A percentile compares a stretch with the other conserved stretches of the same genome.
These are phyloP conservation scores for Aureobasidium sp. DNA, from an alignment of 2,329 filamentous ascomycete species.

Conservation along the genomic window DNA sequence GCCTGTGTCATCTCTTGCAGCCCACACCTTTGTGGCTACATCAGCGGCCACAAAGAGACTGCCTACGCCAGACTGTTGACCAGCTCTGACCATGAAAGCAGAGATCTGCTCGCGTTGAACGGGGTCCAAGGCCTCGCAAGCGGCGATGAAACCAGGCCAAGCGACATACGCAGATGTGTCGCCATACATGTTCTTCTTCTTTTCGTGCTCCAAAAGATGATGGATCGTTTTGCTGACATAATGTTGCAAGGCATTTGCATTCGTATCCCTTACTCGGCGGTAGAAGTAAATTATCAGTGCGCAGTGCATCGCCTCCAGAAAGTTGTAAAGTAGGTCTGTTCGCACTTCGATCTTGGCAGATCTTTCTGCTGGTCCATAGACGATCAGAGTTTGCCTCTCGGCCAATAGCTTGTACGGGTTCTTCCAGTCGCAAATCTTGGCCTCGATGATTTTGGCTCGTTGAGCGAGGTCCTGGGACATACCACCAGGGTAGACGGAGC, in stretches of 20 bases:
- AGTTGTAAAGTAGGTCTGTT: constrained; percentile 24
- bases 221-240: constrained; percentile 29
- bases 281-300: constrained; percentile 37
- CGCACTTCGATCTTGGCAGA: constrained; percentile 21
- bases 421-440: constrained; percentile 10
- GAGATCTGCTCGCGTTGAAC: not conserved
- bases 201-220: constrained; percentile 24
- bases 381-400: constrained; percentile 1
- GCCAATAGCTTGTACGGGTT: constrained; percentile 1
- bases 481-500: not conserved
- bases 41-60: not conserved
- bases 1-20: not conserved
- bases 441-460: not conserved
- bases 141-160: constrained; percentile 34
- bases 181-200: constrained; percentile 16
- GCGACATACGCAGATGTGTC: constrained; percentile 22
- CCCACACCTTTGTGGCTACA: constrained; percentile 3
- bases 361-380: constrained; percentile 16
- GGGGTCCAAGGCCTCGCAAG: constrained; percentile 27
- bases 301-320: constrained; percentile 32
- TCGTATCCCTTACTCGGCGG: constrained; percentile 30
- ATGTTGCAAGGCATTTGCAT: constrained; percentile 30
- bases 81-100: constrained; percentile 1
- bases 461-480: not conserved
- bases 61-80: not conserved